Percentiles rank a stretch among this genome's conserved stretches.
phyloP scores from a whole-genome alignment of 1,284 basidiomycete genomes.

The Cryptococcus sp. region DNA sequence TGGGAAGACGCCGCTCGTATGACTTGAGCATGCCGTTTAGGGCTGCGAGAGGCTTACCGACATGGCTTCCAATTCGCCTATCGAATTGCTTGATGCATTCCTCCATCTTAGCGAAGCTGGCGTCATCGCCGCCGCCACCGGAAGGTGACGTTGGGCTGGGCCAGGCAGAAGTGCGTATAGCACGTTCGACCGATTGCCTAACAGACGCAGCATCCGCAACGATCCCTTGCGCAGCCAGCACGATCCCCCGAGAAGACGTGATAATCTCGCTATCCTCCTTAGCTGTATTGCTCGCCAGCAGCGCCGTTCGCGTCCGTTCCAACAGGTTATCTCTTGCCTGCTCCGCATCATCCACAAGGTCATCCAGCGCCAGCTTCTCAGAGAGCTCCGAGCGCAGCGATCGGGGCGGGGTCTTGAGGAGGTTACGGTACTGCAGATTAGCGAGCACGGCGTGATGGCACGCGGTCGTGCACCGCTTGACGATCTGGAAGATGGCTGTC shows the following conservation, averaged over 20 bases:
- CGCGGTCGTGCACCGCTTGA: neutral
- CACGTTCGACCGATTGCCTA: no score
- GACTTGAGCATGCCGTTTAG: neutral
- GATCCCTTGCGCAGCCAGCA: no score
- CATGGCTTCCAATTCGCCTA: neutral
- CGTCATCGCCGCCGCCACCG: no score
- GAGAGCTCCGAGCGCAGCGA: neutral
- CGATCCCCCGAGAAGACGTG: no score
- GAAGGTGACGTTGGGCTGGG: no score
- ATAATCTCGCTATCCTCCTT: neutral
- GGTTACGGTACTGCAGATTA: neutral
- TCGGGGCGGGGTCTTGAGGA: constrained; percentile 2
- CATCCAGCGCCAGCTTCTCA: neutral
- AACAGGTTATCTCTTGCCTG: neutral
- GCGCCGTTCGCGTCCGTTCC: neutral
- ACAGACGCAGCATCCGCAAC: no score
- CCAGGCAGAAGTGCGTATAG: no score
- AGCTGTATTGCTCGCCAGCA: neutral
- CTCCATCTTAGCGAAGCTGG: neutral
- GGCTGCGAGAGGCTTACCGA: neutral
- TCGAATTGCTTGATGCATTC: neutral
- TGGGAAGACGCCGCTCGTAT: neutral
- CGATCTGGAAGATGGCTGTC: neutral
- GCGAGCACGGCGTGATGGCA: neutral
- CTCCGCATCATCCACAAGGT: constrained; percentile 6